phyloP scores from a whole-genome alignment of 352 stramenopile genomes.

The Globisporangium abappressorium region DNA sequence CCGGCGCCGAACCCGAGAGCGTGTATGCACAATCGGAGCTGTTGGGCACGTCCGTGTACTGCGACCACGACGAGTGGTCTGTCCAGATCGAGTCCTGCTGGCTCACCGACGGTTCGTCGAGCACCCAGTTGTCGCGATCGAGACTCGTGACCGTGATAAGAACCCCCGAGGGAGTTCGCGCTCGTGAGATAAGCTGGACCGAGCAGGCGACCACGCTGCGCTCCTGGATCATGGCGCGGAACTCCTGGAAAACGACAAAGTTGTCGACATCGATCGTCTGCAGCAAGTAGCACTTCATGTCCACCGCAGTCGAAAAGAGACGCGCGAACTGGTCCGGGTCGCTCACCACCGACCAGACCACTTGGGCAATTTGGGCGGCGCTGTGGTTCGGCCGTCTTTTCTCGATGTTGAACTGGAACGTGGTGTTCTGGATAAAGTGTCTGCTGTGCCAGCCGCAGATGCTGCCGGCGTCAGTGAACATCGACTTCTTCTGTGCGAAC shows the following conservation, averaged over 20 bases:
- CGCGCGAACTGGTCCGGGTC: slow-evolving; percentile 1
- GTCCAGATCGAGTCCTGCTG: neutral
- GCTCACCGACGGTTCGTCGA: slow-evolving; percentile 1
- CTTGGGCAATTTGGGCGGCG: neutral
- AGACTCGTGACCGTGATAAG: slow-evolving; percentile 6
- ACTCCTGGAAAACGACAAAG: slow-evolving; percentile 15
- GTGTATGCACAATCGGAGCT: neutral
- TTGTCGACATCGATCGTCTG: slow-evolving; percentile 18
- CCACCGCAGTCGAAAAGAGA: slow-evolving; percentile 8
- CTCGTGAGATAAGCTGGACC: slow-evolving; percentile 10
- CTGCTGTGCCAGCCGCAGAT: slow-evolving; percentile 13
- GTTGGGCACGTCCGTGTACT: neutral
- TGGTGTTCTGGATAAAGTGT: neutral
- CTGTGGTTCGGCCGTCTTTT: neutral
- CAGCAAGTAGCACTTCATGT: slow-evolving; percentile 15
- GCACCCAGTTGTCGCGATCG: slow-evolving; percentile 1
- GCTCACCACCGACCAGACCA: slow-evolving; percentile 9
- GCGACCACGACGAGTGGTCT: no score
- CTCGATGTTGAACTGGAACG: slow-evolving; percentile 13
- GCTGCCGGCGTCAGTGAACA: neutral
- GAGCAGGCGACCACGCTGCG: neutral
- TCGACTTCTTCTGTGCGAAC: neutral
- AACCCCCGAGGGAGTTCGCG: neutral
- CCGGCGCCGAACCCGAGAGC: neutral
- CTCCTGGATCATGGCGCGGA: slow-evolving; percentile 8